phyloP scores from a whole-genome alignment of 164 flowering plant genomes.

The Macadamia tetraphylla region DNA sequence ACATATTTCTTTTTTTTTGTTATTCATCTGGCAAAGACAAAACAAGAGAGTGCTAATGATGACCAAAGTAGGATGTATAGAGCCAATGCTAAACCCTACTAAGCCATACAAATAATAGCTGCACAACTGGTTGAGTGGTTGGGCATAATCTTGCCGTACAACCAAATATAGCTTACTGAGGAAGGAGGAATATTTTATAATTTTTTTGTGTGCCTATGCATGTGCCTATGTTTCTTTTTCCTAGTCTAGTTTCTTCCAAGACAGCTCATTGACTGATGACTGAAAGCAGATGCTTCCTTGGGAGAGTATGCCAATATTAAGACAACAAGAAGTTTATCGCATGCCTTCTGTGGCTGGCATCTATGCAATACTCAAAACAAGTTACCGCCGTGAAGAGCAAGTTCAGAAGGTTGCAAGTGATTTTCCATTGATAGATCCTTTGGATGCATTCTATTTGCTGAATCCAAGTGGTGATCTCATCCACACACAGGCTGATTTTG shows the following conservation, averaged over 20 bases:
- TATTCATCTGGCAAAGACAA: too few relatives aligned
- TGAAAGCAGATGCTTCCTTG: constrained; percentile 90
- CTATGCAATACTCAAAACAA: constrained; percentile 35
- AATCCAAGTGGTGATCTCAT: constrained; percentile 92
- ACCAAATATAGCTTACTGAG: too few relatives aligned
- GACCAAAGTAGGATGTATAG: too few relatives aligned
- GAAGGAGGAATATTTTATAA: too few relatives aligned
- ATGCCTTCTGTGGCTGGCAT: constrained; percentile 92
- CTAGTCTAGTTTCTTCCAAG: not conserved
- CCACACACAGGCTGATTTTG: constrained; percentile 67
- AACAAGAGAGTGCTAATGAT: too few relatives aligned
- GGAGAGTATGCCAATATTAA: constrained; percentile 81
- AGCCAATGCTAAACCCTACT: too few relatives aligned
- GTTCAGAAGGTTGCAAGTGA: constrained; percentile 15
- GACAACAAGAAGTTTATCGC: constrained; percentile 85
- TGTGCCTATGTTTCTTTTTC: too few relatives aligned
- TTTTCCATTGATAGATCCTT: constrained; percentile 80
- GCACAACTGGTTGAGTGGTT: too few relatives aligned
- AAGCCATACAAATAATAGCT: too few relatives aligned
- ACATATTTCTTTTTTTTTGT: too few relatives aligned
- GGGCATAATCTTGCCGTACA: too few relatives aligned
- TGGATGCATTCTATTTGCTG: constrained; percentile 84
- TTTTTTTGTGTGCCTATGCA: too few relatives aligned
- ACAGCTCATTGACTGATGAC: constrained; percentile 6
- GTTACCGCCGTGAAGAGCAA: constrained; percentile 24